These are phyloP conservation scores for Mucor sp. DNA, from an alignment of 371 early-diverging fungal species.

Conservation along the genomic window DNA sequence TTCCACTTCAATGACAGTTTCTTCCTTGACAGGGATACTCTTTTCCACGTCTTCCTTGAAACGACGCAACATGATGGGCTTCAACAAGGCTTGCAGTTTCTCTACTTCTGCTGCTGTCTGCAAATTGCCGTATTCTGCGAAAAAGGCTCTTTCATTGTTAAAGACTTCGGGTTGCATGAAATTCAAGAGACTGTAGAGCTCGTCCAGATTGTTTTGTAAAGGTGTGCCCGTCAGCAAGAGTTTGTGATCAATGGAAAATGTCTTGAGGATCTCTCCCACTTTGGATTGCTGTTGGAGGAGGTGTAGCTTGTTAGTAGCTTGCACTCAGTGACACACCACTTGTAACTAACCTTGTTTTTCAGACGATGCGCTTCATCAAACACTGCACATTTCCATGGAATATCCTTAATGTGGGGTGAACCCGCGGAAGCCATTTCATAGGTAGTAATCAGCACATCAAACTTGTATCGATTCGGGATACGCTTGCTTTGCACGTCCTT, in stretches of 20 bases:
- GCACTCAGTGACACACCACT: too few relatives aligned
- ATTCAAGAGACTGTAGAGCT: slow-evolving; percentile 91
- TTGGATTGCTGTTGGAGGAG: slow-evolving; percentile 36
- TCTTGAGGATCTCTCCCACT: slow-evolving; percentile 46
- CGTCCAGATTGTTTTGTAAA: slow-evolving; percentile 91
- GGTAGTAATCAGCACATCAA: slow-evolving; percentile 84
- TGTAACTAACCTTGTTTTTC: slow-evolving; percentile 80
- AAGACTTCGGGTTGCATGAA: slow-evolving; percentile 85
- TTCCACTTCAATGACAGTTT: slow-evolving; percentile 89
- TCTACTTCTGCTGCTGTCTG: slow-evolving; percentile 80
- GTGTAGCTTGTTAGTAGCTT: neutral
- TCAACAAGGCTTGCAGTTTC: slow-evolving; percentile 65
- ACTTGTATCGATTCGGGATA: slow-evolving; percentile 61
- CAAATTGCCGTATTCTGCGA: slow-evolving; percentile 76
- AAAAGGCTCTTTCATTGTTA: slow-evolving; percentile 68
- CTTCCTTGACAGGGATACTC: slow-evolving; percentile 84
- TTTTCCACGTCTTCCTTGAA: slow-evolving; percentile 90
- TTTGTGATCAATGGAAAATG: slow-evolving; percentile 51
- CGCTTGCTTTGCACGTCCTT: slow-evolving; percentile 51
- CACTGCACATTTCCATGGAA: slow-evolving; percentile 84
- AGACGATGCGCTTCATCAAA: slow-evolving; percentile 98
- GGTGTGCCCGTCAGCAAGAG: slow-evolving; percentile 70
- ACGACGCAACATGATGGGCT: slow-evolving; percentile 77
- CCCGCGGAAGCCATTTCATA: slow-evolving; percentile 78
- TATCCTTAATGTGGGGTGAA: slow-evolving; percentile 70